Base-by-base conservation (phyloP, 306 rosid genomes). In the Medicago ruthenica region DNA sequence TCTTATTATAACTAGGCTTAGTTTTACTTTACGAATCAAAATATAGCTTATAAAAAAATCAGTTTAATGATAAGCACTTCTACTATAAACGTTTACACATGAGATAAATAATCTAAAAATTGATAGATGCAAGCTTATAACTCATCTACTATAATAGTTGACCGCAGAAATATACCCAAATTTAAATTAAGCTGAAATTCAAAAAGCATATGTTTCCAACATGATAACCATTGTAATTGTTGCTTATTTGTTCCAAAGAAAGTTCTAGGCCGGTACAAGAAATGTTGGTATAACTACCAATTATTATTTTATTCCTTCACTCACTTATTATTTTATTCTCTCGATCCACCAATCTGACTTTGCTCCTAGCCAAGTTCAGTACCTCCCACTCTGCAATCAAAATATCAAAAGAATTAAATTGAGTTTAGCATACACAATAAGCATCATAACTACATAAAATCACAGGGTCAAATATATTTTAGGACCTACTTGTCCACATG, bases 271-370 rank as follows among this genome's bases (percentile, higher is more conserved):
- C 24, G 9, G 66, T 55, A 44, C 76, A 53, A 37, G 37, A 71
- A 36, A 71, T 11, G 10, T 48, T 20, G 50, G 55, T 42, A 41
- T 3, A 53, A 39, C 55, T 22, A 16, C 67, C 24, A 40, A 44
- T 42, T 15, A 57, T 41, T 73, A 57, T 73, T 42, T 39, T 17
- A 18, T 42, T 73, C 41, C 2, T 14, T 14, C 55, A 40, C 17
- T 27, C 40, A 57, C 57, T 39, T 39, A 21, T n/a, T n/a, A n/a
- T n/a, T 2, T 9, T 14, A 8, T 8, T 37, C 66, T 34, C 55
- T 57, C 67, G 57, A 73, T 57, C 57, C 68, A 37, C 73, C 65
- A 61, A 61, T 47, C 13, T 6, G 6, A 11, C 31, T 69, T 47
- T 61, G 31, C 55, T 22, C 53, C 1, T 27, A 12, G 48, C 48